phyloP scores from a whole-genome alignment of 306 rosid species.

The Sphenostylis stenocarpa region DNA sequence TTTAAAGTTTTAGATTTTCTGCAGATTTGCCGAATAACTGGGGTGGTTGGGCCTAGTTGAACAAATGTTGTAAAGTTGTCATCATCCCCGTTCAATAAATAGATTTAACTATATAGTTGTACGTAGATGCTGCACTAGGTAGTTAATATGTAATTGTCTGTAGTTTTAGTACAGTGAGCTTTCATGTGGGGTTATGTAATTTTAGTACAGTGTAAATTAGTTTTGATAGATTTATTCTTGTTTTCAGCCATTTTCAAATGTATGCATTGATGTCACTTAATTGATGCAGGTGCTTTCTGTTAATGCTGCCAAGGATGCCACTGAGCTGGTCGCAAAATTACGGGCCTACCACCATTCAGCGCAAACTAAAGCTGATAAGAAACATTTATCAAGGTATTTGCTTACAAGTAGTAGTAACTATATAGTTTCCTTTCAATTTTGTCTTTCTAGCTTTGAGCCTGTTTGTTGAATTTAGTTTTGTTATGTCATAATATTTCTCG shows the following conservation, averaged over 20 bases:
- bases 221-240: not conserved
- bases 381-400: slow-evolving; percentile 80
- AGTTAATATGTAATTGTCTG: not conserved
- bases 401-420: not conserved
- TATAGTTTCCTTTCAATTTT: not conserved
- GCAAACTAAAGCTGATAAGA: slow-evolving; percentile 86
- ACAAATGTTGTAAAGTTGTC: slow-evolving; percentile 24
- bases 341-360: slow-evolving; percentile 88
- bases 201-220: not conserved
- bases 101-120: not conserved
- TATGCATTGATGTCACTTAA: slow-evolving; percentile 15
- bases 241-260: not conserved
- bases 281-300: slow-evolving; percentile 84
- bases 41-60: not conserved
- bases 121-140: not conserved
- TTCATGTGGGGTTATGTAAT: not conserved
- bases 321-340: slow-evolving; percentile 85
- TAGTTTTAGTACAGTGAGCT: not conserved
- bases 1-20: not conserved
- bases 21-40: not conserved
- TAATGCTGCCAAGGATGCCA: slow-evolving; percentile 99
- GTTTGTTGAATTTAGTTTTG: not conserved
- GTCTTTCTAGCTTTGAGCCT: not conserved
- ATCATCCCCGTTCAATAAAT: not conserved
- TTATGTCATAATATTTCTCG: not conserved